Base-by-base conservation (phyloP, 225 moss, liverwort and hornwort genomes). In the Bryoerythrophyllum caledonicum region DNA sequence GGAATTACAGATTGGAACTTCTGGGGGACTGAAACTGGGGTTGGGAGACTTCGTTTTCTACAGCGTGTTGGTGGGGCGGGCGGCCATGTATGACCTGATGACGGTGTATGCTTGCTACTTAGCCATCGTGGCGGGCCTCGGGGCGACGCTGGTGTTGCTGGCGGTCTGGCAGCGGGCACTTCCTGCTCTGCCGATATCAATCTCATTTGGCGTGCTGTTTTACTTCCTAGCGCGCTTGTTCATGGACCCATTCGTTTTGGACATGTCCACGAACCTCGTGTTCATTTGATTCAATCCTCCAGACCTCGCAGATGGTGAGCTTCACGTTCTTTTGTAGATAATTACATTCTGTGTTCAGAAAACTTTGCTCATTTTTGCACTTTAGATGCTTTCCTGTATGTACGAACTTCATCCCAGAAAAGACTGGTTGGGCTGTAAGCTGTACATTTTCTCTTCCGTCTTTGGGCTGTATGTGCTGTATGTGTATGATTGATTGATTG, bases 51-150 rank as follows among this genome's bases (percentile, higher is more conserved):
- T 99, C 84, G 88, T 99, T 30, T 99, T 99, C 73, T 99, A 99
- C 73, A 99, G 99, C 66, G 91, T 99, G 38, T 84, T 99, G 73
- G 99, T 99, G 70, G 99, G 99, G 66, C 87, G 99, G 71, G 99
- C 99, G 57, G 99, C 99, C 46, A 99, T 95, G 99, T 99, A 93
- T 76, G 95, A 99, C 72, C 80, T 95, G 79, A 93, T 93, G 99
- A 99, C 99, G 37, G 99, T 99, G 21, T 99, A 99, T 79, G 95
- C 95, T n/a, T 99, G 99, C 80, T 95, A 99, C 78, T 89, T 99
- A 27, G 99, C 95, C 9, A 93, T 95, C 58, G 87, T 95, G 63
- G 91, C 93, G 64, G 99, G 95, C 56, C 81, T 99, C 8, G 99
- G 90, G 32, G 85, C 93, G 6, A 99, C 99, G 13, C 87, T 99